Evolutionary conservation across 2,329 filamentous ascomycete species (phyloP), one percentile per base, ranked within the genome.

Genomic region (Aspergillus flavus): DNA sequence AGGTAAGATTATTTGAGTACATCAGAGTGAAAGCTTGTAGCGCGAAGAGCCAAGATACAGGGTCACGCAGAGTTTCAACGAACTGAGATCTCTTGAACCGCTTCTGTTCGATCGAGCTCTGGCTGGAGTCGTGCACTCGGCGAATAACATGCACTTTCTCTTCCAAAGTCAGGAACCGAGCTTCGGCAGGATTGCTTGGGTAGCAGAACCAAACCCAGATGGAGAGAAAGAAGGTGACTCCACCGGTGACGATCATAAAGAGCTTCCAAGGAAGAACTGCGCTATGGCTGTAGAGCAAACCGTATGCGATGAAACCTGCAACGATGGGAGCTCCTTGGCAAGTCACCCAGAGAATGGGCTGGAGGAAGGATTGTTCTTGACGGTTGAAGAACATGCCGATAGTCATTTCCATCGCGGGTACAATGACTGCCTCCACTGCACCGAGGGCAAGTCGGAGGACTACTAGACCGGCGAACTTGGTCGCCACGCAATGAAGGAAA

Each of bases 341-440:
- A 5, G 52, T 54, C 6, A 54, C 52, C 52, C 52, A 54, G 52
- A 54, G 52, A 23, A 36, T 54, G 3, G 52, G 52, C 52, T 54
- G 52, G 19, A 54, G 52, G 19, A 54, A 54, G 4, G 52, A 54
- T 23, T 54, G 52, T 30, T 54, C 52, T 4, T 36, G 52, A 19
- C 52, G 52, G 19, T 34, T 54, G 52, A 54, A 54, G 30, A 54
- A 54, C 52, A 54, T 54, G 30, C 52, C 52, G 30, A 54, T 54
- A 11, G 52, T 54, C 14, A 54, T 54, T 36, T 54, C 52, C 52
- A 54, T 54, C 19, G 52, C 52, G 2, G 52, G 52, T 23, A 54
- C 52, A 28, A 54, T 54, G 30, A 54, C 52, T 5, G 52, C 52
- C 6, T 54, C 52, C 19, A 54, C 52, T 2, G 52, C 30, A n/a